Conservation (phyloP, 2,329 filamentous ascomycete genomes). For the Gyromitra esculenta region DNA sequence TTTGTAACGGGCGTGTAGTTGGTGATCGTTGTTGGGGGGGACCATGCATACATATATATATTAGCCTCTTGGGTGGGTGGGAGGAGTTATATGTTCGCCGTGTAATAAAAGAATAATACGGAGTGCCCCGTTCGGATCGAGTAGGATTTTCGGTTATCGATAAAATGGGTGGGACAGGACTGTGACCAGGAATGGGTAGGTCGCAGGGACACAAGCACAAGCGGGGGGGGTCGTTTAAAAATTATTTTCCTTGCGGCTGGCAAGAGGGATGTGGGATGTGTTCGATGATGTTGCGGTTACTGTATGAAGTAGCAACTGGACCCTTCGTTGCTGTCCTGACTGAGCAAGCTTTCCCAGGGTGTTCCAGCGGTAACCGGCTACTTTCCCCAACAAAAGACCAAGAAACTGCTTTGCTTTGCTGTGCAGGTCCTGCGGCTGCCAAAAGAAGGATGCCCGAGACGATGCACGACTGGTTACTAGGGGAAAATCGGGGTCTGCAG, state of each 20-base stretch:
- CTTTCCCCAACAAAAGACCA: constrained; percentile 38
- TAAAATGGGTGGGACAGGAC: constrained; percentile 44
- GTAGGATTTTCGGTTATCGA: constrained; percentile 48
- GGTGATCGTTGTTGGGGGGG: constrained; percentile 28
- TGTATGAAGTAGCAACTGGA: constrained; percentile 43
- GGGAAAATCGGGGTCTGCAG: constrained; percentile 46
- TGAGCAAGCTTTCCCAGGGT: constrained; percentile 26
- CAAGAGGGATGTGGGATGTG: constrained; percentile 33
- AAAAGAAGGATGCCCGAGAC: constrained; percentile 50
- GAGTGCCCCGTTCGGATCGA: constrained; percentile 41
- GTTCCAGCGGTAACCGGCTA: constrained; percentile 46
- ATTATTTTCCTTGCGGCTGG: constrained; percentile 24
- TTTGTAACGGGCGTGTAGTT: constrained; percentile 33
- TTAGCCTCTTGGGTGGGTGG: constrained; percentile 6
- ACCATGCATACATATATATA: constrained; percentile 47
- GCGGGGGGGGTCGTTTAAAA: constrained; percentile 42
- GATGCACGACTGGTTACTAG: constrained; percentile 46
- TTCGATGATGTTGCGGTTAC: constrained; percentile 40
- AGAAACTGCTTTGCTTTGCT: constrained; percentile 38
- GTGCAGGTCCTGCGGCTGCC: constrained; percentile 42
- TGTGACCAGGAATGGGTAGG: constrained; percentile 46
- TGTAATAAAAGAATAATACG: constrained; percentile 30
- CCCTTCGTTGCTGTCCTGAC: constrained; percentile 39
- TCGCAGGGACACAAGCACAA: constrained; percentile 33
- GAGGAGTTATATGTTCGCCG: constrained; percentile 33